Evolutionary conservation across 805 yeast genomes (phyloP), one percentile per base, ranked within the genome.

Genomic region (Candida ascalaphidarum): DNA sequence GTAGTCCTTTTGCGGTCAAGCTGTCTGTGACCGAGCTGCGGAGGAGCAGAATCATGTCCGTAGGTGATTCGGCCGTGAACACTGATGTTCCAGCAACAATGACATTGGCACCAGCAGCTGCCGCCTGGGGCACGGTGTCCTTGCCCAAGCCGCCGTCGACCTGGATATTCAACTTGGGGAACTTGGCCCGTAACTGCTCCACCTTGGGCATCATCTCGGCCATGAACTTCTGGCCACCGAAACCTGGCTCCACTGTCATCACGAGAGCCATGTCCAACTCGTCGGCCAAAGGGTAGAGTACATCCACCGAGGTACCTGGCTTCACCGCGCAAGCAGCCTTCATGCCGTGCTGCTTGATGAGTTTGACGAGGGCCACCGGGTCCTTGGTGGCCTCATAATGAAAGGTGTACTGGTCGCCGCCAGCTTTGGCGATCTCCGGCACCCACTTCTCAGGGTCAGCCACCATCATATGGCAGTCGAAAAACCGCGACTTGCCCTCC

Each of bases 401-500:
- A 71, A 92, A 92, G 8, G 96, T 88, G 55, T 84, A 92, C 55
- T 82, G 94, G 54, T 85, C 94, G 27, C 95, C 97, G 32, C 97
- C 97, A 25, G 88, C 89, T 40, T 79, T 74, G 25, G 94, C 96
- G 44, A 92, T 78, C 37, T 81, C 94, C 27, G 73, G 81, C 32
- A 92, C 92, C 97, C 97, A 92, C 49, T 77, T 76, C 50, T 83
- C 94, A 11, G 98, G 98, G 32, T 68, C 61, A 14, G 86, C 65
- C 22, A 92, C 96, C 98, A 92, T 92, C 96, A 92, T 88, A 59
- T 92, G 98, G 58, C 97, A 89, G 55, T 92, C 98, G 49, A 92
- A 89, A 38, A 72, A 72, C 25, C 58, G 46, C 15, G 71, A 65
- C 36, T 62, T 62, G 5, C 54, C 54, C 5, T 66, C 67, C 12